Percentiles rank a stretch among this genome's conserved stretches.
Evolutionary conservation across 2,329 filamentous ascomycete species (phyloP).

Genomic region (Westerdykella ornata): DNA sequence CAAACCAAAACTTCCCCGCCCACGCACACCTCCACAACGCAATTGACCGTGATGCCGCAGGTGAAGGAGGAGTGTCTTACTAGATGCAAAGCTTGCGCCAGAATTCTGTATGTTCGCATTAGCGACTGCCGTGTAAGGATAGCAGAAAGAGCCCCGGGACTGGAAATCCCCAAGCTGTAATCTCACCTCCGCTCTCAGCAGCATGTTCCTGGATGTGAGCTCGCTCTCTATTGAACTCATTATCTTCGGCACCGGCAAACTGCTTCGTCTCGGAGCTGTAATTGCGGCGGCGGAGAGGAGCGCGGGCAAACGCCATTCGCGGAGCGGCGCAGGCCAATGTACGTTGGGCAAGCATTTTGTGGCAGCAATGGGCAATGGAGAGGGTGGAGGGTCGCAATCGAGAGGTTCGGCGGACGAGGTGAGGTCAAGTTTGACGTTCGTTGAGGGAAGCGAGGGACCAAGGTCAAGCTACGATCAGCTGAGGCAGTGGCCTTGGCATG

Average conservation of each 20-base stretch:
- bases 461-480: conserved; percentile 7
- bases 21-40: too few relatives aligned
- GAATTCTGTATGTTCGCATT: conserved; percentile 54
- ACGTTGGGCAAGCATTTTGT: conserved; percentile 34
- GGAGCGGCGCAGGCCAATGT: conserved; percentile 42
- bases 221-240: conserved; percentile 90
- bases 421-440: conserved; percentile 13
- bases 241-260: conserved; percentile 63
- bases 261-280: conserved; percentile 58
- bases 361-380: conserved; percentile 7
- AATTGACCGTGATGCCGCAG: too few relatives aligned
- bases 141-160: background rate
- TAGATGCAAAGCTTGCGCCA: conserved; percentile 96
- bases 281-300: conserved; percentile 57
- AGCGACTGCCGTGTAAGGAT: background rate
- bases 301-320: conserved; percentile 52
- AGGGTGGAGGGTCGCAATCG: conserved; percentile 25
- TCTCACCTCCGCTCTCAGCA: conserved; percentile 70
- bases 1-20: background rate
- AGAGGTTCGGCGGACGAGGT: conserved; percentile 16
- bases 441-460: conserved; percentile 14
- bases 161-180: background rate
- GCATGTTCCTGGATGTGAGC: conserved; percentile 87
- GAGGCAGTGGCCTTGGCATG: conserved; percentile 22
- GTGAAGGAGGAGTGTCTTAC: conserved; percentile 51